Conservation (phyloP, 768 basidiomycete genomes). For the Cyathus striatus region DNA sequence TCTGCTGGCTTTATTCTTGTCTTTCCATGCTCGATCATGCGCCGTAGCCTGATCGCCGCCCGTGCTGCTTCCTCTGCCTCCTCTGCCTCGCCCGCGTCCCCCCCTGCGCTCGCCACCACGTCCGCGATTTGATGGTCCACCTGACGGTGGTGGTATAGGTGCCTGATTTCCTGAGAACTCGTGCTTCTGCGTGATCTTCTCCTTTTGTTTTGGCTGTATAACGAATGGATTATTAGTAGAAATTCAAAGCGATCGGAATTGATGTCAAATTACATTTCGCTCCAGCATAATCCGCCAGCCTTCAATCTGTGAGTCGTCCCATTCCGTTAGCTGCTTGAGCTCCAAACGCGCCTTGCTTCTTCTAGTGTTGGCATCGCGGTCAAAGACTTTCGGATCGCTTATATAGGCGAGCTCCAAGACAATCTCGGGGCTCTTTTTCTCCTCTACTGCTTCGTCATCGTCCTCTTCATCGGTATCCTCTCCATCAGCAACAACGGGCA, state of each 20-base stretch:
- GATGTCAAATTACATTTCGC: constrained; percentile 61
- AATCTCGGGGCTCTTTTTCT: constrained; percentile 41
- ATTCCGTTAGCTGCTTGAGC: constrained; percentile 68
- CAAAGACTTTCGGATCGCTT: constrained; percentile 68
- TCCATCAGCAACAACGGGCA: constrained; percentile 41
- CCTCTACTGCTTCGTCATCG: constrained; percentile 21
- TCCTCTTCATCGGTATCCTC: constrained; percentile 27
- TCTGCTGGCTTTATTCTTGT: constrained; percentile 69
- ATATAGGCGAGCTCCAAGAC: constrained; percentile 77
- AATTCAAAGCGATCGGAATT: background rate
- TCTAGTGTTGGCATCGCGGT: constrained; percentile 68
- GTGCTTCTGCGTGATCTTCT: constrained; percentile 68
- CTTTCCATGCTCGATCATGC: constrained; percentile 66
- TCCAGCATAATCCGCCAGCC: constrained; percentile 92
- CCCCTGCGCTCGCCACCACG: constrained; percentile 37
- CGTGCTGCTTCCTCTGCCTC: constrained; percentile 31
- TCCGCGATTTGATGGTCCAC: constrained; percentile 12
- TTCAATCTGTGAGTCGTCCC: constrained; percentile 84
- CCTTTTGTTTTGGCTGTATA: constrained; percentile 64
- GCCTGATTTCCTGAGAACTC: constrained; percentile 66
- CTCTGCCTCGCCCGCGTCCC: constrained; percentile 31
- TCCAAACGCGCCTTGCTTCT: constrained; percentile 62
- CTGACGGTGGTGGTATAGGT: constrained; percentile 3
- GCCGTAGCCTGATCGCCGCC: constrained; percentile 31
- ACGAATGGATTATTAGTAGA: background rate